These are phyloP conservation scores for Darksidea phi DNA, from an alignment of 495 filamentous ascomycete species.

Conservation along the genomic window DNA sequence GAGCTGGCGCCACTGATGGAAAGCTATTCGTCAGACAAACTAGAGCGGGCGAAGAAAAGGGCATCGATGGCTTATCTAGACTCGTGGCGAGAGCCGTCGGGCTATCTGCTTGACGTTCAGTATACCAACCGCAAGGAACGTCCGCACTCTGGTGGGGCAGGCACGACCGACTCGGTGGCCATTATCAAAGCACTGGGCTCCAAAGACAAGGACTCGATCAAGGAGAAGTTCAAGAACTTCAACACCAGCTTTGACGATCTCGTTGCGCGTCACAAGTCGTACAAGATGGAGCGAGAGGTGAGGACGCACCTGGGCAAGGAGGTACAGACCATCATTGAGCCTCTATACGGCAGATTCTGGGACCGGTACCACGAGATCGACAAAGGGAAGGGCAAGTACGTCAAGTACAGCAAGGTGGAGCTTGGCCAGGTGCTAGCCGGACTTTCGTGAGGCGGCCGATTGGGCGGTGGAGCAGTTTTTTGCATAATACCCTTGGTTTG, in stretches of 20 bases:
- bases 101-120: constrained; percentile 83
- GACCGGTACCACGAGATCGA: constrained; percentile 98
- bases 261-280: constrained; percentile 75
- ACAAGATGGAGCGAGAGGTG: constrained; percentile 81
- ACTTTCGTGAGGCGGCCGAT: constrained; percentile 28
- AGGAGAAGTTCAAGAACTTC: constrained; percentile 91
- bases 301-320: constrained; percentile 72
- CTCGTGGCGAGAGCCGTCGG: constrained; percentile 82
- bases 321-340: constrained; percentile 85
- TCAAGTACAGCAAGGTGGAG: constrained; percentile 83
- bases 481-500: constrained; percentile 33
- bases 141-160: constrained; percentile 65
- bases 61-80: constrained; percentile 79
- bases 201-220: constrained; percentile 93
- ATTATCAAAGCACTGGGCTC: constrained; percentile 78
- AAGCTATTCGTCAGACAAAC: constrained; percentile 47
- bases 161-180: constrained; percentile 67
- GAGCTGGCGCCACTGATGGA: constrained; percentile 73
- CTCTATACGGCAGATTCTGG: constrained; percentile 91
- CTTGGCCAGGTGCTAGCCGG: constrained; percentile 40
- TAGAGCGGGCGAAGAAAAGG: constrained; percentile 86
- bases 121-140: constrained; percentile 74
- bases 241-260: constrained; percentile 89
- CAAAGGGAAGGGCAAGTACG: constrained; percentile 94
- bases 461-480: constrained; percentile 1